Evolutionary conservation across 805 yeast species (phyloP).

Genomic region (Kregervanrija fluxuum): DNA sequence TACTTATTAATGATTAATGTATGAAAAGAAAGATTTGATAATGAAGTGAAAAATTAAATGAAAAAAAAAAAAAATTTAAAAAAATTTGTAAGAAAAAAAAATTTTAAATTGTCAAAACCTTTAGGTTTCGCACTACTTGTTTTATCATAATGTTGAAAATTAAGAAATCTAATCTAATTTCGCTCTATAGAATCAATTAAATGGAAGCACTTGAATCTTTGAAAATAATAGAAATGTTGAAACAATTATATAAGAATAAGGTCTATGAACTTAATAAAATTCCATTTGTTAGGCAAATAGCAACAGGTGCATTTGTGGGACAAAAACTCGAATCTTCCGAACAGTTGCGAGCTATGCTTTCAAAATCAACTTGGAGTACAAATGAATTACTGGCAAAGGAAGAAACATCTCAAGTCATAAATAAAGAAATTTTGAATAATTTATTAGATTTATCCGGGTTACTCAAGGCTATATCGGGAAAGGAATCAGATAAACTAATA

Average conservation of each 20-base stretch:
- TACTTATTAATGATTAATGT: not conserved
- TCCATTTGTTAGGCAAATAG: not conserved
- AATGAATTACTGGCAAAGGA: constrained; percentile 13
- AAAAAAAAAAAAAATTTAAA: not conserved
- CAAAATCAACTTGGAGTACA: constrained; percentile 22
- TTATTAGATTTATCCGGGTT: constrained; percentile 45
- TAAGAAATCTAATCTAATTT: no score
- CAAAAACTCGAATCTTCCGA: constrained; percentile 7
- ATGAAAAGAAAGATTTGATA: not conserved
- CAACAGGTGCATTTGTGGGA: constrained; percentile 6
- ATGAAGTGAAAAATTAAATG: constrained; percentile 2
- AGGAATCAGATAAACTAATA: constrained; percentile 27
- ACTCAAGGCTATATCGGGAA: constrained; percentile 21
- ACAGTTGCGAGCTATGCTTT: constrained; percentile 15
- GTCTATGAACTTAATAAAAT: no score
- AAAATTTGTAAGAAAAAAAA: no score
- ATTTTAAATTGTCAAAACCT: no score
- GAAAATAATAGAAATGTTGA: no score
- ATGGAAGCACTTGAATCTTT: no score
- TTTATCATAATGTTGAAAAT: no score
- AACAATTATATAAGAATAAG: no score
- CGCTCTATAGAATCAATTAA: no score
- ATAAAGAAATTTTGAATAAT: constrained; percentile 19
- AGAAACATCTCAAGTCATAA: constrained; percentile 6
- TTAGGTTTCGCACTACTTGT: no score